Percentiles rank a stretch among this genome's conserved stretches.
Conservation (phyloP, 176 grass and related monocot species). For the Raddia guianensis region DNA sequence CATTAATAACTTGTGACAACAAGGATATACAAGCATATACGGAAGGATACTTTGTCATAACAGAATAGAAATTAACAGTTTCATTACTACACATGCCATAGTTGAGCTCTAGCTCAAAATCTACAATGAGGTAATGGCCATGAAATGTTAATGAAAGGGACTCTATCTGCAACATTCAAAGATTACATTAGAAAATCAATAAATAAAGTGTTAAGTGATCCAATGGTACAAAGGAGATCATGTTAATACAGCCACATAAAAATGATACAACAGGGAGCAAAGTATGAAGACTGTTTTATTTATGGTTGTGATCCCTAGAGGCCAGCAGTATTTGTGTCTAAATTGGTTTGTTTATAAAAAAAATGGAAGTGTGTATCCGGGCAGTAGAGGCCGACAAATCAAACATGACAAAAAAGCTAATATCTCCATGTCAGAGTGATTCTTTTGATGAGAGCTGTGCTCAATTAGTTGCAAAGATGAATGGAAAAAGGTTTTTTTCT, state of each 20-base stretch:
- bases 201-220: background rate
- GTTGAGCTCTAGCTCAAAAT: slow-evolving; percentile 92
- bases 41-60: background rate
- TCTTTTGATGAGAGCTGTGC: background rate
- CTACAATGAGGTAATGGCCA: slow-evolving; percentile 97
- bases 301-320: background rate
- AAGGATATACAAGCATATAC: background rate
- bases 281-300: background rate
- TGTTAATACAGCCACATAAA: background rate
- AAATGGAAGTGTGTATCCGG: background rate
- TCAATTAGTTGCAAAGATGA: background rate
- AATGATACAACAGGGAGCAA: background rate
- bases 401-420: background rate
- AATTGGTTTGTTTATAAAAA: background rate
- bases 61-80: background rate
- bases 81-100: slow-evolving; percentile 69
- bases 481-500: background rate
- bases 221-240: background rate
- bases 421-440: background rate
- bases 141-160: slow-evolving; percentile 94
- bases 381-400: background rate
- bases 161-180: slow-evolving; percentile 72
- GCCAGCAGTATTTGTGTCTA: background rate
- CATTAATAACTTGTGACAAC: background rate
- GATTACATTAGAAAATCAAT: background rate